A percentile compares a stretch with the other conserved stretches of the same genome.
Evolutionary conservation across 1,284 basidiomycete genomes (phyloP).

Genomic region (Trichosporon sp.): DNA sequence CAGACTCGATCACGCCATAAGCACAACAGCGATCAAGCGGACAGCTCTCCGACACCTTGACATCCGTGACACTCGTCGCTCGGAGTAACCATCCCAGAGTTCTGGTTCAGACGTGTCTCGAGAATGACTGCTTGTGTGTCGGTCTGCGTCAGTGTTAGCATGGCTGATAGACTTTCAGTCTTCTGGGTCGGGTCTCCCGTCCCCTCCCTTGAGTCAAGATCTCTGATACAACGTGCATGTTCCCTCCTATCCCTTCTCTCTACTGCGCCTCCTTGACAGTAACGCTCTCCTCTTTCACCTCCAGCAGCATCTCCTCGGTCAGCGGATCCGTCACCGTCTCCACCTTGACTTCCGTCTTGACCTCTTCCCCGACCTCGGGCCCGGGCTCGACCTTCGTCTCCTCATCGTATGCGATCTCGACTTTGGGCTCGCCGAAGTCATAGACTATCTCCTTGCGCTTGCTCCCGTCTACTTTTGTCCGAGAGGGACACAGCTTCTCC

Average conservation of each 20-base stretch:
- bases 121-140: no score
- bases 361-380: background rate
- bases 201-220: background rate
- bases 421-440: conserved; percentile 56
- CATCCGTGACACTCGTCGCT: no score
- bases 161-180: no score
- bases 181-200: no score
- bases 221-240: background rate
- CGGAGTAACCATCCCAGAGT: no score
- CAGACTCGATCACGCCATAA: background rate
- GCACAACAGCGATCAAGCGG: no score
- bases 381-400: conserved; percentile 4
- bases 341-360: background rate
- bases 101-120: no score
- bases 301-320: background rate
- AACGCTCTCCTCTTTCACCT: background rate
- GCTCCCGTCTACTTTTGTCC: conserved; percentile 48
- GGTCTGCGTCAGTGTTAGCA: no score
- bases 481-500: conserved; percentile 56
- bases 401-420: conserved; percentile 62
- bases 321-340: background rate
- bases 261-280: background rate
- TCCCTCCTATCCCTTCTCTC: background rate
- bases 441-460: conserved; percentile 51
- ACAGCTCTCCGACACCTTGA: no score